phyloP scores from a whole-genome alignment of 129 eudicot genomes.

The Artemisia tridentata region DNA sequence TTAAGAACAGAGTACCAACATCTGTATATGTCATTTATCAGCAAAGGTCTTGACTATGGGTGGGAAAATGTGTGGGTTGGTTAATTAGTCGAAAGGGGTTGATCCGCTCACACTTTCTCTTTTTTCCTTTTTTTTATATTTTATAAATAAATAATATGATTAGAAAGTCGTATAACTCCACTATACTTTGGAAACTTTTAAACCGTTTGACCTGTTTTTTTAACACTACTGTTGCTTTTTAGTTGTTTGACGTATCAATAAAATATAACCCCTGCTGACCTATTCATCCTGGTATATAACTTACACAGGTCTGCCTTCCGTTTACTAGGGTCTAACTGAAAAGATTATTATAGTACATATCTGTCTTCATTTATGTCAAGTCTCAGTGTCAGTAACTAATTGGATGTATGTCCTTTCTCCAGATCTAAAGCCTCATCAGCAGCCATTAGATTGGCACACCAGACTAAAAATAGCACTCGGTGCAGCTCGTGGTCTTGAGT shows the following conservation, averaged over 20 bases:
- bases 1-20: constrained; percentile 8
- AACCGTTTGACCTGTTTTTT: too few species aligned
- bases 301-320: too few species aligned
- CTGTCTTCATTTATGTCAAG: neutral
- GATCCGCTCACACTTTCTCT: neutral
- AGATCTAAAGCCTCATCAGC: constrained; percentile 53
- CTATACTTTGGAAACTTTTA: too few species aligned
- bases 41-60: neutral
- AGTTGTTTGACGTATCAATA: too few species aligned
- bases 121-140: neutral
- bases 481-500: constrained; percentile 85
- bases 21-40: neutral
- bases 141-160: neutral
- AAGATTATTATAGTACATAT: neutral
- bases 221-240: too few species aligned
- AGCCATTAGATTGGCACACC: constrained; percentile 72
- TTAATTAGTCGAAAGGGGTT: neutral
- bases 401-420: neutral
- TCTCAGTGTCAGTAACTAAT: neutral
- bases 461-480: constrained; percentile 82
- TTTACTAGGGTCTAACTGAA: neutral
- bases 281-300: too few species aligned
- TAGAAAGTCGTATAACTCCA: too few species aligned
- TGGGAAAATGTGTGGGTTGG: neutral
- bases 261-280: too few species aligned